phyloP scores from a whole-genome alignment of 2,329 filamentous ascomycete species.

The Fusarium phyllophilum region DNA sequence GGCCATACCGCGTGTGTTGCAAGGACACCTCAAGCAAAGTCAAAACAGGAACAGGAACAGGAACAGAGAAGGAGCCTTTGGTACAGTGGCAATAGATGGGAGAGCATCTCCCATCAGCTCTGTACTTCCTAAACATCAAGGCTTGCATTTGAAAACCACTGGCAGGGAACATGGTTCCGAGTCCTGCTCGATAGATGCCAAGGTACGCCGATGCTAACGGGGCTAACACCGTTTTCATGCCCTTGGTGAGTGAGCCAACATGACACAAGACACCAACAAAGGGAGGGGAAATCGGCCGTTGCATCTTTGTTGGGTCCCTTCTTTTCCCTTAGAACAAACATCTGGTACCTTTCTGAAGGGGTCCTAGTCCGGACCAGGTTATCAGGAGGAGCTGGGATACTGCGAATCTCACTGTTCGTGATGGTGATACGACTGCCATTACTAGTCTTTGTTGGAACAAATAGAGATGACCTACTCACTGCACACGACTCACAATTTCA shows the following conservation, averaged over 20 bases:
- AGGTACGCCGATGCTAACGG: constrained; percentile 12
- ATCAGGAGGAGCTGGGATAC: background rate
- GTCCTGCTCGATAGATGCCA: constrained; percentile 20
- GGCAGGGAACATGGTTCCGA: constrained; percentile 26
- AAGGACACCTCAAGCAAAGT: background rate
- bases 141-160: constrained; percentile 9
- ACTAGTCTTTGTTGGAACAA: background rate
- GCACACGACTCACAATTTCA: background rate
- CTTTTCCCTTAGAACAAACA: background rate
- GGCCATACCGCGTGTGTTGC: background rate
- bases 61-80: background rate
- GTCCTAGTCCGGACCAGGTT: background rate
- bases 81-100: background rate
- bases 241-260: constrained; percentile 13
- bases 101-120: background rate
- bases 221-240: constrained; percentile 16
- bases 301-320: constrained; percentile 7
- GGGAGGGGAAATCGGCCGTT: constrained; percentile 1
- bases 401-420: background rate
- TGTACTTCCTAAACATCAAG: background rate
- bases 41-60: background rate
- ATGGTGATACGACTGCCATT: background rate
- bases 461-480: background rate
- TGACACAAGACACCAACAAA: constrained; percentile 12
- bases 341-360: background rate